These are phyloP conservation scores for Pseudopyricularia cyperi DNA, from an alignment of 2,329 filamentous ascomycete species.

Conservation along the genomic window DNA sequence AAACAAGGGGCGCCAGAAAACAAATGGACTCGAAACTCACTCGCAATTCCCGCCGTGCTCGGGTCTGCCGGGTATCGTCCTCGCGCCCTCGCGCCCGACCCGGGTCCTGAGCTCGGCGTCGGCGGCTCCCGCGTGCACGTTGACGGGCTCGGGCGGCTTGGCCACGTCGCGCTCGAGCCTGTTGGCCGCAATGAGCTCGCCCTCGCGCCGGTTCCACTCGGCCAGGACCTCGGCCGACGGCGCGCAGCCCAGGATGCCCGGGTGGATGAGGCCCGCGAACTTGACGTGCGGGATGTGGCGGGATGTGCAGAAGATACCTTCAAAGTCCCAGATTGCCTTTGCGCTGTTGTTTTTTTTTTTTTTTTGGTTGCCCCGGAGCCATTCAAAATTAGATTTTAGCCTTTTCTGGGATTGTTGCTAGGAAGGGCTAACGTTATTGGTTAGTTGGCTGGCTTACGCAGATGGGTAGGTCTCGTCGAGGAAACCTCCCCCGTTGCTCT, in stretches of 20 bases:
- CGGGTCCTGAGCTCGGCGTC: conserved; percentile 45
- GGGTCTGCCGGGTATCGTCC: conserved; percentile 73
- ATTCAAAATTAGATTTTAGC: background rate
- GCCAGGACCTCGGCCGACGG: conserved; percentile 66
- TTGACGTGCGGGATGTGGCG: conserved; percentile 79
- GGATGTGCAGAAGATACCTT: conserved; percentile 58
- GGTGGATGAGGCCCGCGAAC: conserved; percentile 82
- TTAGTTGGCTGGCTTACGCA: too few relatives aligned
- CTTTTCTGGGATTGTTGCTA: background rate
- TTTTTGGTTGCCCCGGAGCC: background rate
- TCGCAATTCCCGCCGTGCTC: conserved; percentile 88
- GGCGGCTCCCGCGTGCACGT: conserved; percentile 59
- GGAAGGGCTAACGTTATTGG: too few relatives aligned
- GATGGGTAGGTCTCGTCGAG: conserved; percentile 78
- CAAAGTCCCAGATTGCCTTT: conserved; percentile 48
- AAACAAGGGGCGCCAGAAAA: background rate
- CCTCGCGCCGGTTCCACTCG: conserved; percentile 76
- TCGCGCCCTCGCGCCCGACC: conserved; percentile 64
- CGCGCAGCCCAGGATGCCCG: conserved; percentile 81
- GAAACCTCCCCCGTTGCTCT: conserved; percentile 76
- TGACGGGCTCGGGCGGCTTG: conserved; percentile 58
- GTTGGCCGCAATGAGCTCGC: conserved; percentile 59
- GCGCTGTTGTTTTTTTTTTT: conserved; percentile 19
- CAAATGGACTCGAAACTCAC: conserved; percentile 8
- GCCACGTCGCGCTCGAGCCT: conserved; percentile 61